Conservation (phyloP, 176 grass and related monocot genomes). For the Avena insularis region DNA sequence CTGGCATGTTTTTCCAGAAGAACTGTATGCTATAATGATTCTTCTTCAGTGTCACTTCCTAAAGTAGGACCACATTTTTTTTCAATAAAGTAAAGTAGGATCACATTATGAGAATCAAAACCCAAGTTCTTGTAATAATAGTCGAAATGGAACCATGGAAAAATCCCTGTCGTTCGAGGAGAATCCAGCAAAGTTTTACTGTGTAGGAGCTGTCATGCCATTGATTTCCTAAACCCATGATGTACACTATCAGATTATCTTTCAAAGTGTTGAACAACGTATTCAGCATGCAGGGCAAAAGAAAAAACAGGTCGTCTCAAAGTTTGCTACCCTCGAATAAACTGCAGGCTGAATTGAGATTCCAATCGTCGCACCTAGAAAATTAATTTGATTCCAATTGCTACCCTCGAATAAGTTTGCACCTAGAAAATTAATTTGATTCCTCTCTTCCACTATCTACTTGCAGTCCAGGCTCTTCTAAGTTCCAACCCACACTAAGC, state of each 20-base stretch:
- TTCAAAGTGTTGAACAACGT: neutral
- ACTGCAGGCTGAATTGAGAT: neutral
- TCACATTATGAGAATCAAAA: neutral
- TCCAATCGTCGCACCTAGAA: neutral
- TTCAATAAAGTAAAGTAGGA: neutral
- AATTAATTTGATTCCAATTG: neutral
- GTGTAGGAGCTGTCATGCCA: neutral
- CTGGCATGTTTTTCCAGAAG: neutral
- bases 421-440: neutral
- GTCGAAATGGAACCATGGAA: neutral
- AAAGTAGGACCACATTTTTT: neutral
- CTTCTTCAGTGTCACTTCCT: constrained; percentile 5
- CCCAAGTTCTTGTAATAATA: neutral
- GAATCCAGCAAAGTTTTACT: neutral
- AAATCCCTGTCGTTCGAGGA: neutral
- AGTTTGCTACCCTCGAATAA: constrained; percentile 10
- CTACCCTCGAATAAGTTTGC: no score
- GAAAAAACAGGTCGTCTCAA: neutral
- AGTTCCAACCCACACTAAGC: constrained; percentile 6
- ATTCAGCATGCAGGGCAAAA: neutral
- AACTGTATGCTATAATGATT: constrained; percentile 10
- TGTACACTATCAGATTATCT: neutral
- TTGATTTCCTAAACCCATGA: constrained; percentile 35
- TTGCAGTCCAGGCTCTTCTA: constrained; percentile 12
- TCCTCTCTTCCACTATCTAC: constrained; percentile 11